A percentile compares a stretch with the other conserved stretches of the same genome.
phyloP scores from a whole-genome alignment of 371 early-diverging fungal species.

The Mucor irregularis region DNA sequence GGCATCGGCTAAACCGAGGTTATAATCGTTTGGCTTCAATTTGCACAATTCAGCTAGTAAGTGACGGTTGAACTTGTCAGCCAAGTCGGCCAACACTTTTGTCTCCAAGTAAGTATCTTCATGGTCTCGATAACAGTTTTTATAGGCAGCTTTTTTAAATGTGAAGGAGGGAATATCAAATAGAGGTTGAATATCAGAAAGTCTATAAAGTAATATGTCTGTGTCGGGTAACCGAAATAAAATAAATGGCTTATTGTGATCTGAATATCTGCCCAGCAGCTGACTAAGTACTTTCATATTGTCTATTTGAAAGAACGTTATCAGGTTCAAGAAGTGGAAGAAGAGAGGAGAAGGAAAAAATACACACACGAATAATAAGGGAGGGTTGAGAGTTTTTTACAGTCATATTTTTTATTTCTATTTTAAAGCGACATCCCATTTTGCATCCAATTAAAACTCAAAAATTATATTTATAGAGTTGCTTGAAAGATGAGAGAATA shows the following conservation, averaged over 20 bases:
- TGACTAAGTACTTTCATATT: slow-evolving; percentile 19
- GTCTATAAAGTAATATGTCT: slow-evolving; percentile 20
- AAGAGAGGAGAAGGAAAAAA: no score
- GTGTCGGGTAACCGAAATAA: slow-evolving; percentile 21
- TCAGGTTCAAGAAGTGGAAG: no score
- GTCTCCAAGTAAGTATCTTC: slow-evolving; percentile 27
- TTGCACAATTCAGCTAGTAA: slow-evolving; percentile 45
- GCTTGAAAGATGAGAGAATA: no score
- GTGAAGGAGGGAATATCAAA: slow-evolving; percentile 16
- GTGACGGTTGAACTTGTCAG: slow-evolving; percentile 10
- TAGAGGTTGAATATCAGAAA: slow-evolving; percentile 23
- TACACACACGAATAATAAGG: no score
- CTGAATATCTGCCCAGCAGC: slow-evolving; percentile 20
- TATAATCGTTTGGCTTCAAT: slow-evolving; percentile 38
- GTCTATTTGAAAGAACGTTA: no score
- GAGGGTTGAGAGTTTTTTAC: no score
- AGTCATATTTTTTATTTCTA: no score
- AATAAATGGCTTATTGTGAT: slow-evolving; percentile 19
- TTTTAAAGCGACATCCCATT: no score
- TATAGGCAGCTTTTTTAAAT: slow-evolving; percentile 5
- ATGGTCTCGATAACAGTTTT: slow-evolving; percentile 22
- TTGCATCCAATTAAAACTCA: no score
- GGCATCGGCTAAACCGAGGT: slow-evolving; percentile 38
- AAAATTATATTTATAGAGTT: no score
- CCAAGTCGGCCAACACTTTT: slow-evolving; percentile 16